These are phyloP conservation scores for Fusarium subtropicale DNA, from an alignment of 2,329 filamentous ascomycete genomes.

Conservation along the genomic window DNA sequence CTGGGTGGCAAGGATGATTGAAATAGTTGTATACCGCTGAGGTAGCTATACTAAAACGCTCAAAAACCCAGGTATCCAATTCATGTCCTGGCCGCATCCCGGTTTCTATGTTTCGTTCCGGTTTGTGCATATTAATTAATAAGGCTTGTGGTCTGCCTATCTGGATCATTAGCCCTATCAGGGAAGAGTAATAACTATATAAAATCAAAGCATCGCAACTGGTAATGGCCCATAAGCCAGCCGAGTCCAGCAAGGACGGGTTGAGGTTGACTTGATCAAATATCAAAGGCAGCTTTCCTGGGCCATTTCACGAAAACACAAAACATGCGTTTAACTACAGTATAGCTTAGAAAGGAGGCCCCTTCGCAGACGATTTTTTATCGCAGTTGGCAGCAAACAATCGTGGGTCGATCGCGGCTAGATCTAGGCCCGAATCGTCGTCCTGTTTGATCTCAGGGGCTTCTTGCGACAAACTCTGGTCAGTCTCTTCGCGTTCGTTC, in stretches of 20 bases:
- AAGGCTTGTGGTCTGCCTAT: neutral
- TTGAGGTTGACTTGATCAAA: neutral
- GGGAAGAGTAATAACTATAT: neutral
- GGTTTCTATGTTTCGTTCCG: neutral
- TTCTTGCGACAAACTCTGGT: neutral
- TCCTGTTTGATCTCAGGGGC: neutral
- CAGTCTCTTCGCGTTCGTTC: neutral
- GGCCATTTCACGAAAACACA: too few species aligned
- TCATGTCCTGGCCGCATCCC: constrained; percentile 2
- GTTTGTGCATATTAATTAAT: neutral
- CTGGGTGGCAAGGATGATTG: neutral
- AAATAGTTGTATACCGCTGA: constrained; percentile 10
- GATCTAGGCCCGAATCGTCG: neutral
- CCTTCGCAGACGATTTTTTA: neutral
- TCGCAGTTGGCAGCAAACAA: neutral
- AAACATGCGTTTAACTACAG: neutral
- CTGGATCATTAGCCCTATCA: neutral
- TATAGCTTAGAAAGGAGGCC: neutral
- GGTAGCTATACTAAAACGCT: constrained; percentile 1
- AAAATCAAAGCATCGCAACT: neutral
- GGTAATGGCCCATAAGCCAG: neutral
- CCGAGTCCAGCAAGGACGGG: neutral
- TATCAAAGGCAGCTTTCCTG: too few species aligned
- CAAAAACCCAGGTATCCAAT: constrained; percentile 33
- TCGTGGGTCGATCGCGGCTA: neutral